Evolutionary conservation across 1,284 basidiomycete genomes (phyloP).

Genomic region (Exobasidium cylindrosporum): DNA sequence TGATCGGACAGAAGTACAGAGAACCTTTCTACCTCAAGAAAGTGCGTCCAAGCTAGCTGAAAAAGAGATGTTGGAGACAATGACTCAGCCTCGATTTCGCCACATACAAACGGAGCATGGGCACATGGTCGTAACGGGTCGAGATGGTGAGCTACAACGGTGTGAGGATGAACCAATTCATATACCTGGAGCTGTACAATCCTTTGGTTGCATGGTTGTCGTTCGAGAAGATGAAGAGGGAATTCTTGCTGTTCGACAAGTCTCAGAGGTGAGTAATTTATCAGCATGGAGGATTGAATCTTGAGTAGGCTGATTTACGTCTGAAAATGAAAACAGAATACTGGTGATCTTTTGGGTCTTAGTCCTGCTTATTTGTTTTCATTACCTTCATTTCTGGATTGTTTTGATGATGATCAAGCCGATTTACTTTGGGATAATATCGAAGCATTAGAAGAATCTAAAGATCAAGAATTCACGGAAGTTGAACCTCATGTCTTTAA

Average conservation of each 20-base stretch:
- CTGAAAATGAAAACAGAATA: conserved; percentile 59
- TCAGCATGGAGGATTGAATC: too few relatives aligned
- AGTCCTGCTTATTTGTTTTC: conserved; percentile 75
- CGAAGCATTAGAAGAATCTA: conserved; percentile 64
- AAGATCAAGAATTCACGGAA: conserved; percentile 57
- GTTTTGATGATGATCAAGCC: conserved; percentile 69
- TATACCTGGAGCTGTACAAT: conserved; percentile 79
- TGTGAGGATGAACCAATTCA: conserved; percentile 89
- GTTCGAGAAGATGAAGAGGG: conserved; percentile 69
- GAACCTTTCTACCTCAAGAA: too few relatives aligned
- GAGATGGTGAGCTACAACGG: conserved; percentile 67
- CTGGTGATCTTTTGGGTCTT: conserved; percentile 68
- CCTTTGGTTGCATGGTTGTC: conserved; percentile 77
- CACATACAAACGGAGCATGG: conserved; percentile 70
- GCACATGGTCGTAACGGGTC: conserved; percentile 68
- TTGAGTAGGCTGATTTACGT: too few relatives aligned
- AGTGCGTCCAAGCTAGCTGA: conserved; percentile 1
- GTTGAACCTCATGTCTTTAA: conserved; percentile 62
- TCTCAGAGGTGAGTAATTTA: conserved; percentile 69
- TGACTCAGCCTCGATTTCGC: conserved; percentile 61
- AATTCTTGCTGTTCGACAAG: conserved; percentile 69
- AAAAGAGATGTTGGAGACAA: conserved; percentile 20
- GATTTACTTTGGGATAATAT: conserved; percentile 75
- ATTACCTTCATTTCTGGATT: conserved; percentile 72
- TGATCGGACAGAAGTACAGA: not conserved